Evolutionary conservation across 1,284 basidiomycete genomes (phyloP), one percentile per base, ranked within the genome.

Genomic region (Retiboletus flavoniger): DNA sequence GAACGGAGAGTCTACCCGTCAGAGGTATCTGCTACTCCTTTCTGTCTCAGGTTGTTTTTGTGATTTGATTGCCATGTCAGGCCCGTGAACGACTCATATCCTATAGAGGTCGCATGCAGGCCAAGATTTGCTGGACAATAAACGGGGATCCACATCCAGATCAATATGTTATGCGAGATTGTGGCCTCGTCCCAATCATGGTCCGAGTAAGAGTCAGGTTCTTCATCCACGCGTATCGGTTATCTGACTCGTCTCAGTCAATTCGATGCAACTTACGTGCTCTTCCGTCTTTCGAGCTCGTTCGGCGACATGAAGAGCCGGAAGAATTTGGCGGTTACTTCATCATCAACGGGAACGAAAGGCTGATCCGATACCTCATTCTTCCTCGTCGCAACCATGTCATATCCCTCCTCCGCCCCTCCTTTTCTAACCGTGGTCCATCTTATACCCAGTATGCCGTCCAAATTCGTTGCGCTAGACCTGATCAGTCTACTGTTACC

Each of bases 291-390:
- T 81, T 87, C 9, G 89, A 94, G 55, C 87, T 99, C 49, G 93
- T 99, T 44, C 77, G 79, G 55, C 88, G 88, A 62, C 90, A 96
- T 68, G 97, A 99, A 78, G 97, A 99, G 69, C 87, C 97, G 3
- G 95, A 96, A 74, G 97, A 99, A 71, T 97, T 98, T 70, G 97
- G 97, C 44, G 97, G 96, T 28, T 99, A 99, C 77, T 99, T 99
- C 70, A 84, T 99, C 65, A 89, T 99, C 71, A 99, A 99, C 72
- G 97, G 97, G 58, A 99, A 98, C 76, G 97, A 99, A 76, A 93
- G 95, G 75, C 84, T 99, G 62, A 94, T 99, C 65, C 94, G 97
- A 55, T 98, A 95, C 75, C 89, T 97, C 67, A 95, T 95, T 72
- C 86, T 95, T 60, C 94, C 85, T 59, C 89, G 86, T 62, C 82